Conservation (phyloP, 371 early-diverging fungal species). For the Ordospora colligata region DNA sequence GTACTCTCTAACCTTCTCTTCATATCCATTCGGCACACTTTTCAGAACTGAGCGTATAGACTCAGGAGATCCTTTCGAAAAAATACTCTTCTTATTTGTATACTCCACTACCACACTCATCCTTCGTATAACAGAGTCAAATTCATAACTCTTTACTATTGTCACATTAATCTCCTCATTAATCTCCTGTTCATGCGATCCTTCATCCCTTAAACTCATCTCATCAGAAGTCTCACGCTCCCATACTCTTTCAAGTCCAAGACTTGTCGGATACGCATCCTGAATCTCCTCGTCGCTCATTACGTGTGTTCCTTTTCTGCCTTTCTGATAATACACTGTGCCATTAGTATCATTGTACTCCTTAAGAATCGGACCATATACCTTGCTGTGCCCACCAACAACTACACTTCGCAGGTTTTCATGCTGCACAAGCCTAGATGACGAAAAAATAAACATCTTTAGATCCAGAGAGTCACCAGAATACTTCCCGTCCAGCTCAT, state of each 20-base stretch:
- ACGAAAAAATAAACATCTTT: constrained; percentile 89
- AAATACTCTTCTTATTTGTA: constrained; percentile 57
- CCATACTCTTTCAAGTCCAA: neutral
- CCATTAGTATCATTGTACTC: constrained; percentile 24
- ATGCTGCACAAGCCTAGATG: constrained; percentile 33
- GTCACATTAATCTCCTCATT: constrained; percentile 1
- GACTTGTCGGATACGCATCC: neutral
- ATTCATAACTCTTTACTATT: constrained; percentile 77
- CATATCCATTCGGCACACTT: constrained; percentile 32
- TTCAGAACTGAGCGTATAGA: constrained; percentile 30
- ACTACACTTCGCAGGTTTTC: constrained; percentile 50
- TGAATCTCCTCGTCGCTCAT: neutral
- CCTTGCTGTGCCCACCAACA: neutral
- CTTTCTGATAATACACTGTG: constrained; percentile 22
- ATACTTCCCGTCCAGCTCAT: constrained; percentile 73
- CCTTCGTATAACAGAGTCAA: constrained; percentile 75
- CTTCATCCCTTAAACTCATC: constrained; percentile 66
- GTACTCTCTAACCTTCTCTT: constrained; percentile 41
- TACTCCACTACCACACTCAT: constrained; percentile 76
- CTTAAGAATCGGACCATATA: constrained; percentile 28
- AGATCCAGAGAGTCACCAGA: constrained; percentile 94
- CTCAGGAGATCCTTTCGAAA: constrained; percentile 60
- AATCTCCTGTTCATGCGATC: neutral
- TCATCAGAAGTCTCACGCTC: constrained; percentile 71
- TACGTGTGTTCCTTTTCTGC: neutral